Base-by-base conservation (phyloP, 1,284 basidiomycete species). In the Stereum hirsutum region DNA sequence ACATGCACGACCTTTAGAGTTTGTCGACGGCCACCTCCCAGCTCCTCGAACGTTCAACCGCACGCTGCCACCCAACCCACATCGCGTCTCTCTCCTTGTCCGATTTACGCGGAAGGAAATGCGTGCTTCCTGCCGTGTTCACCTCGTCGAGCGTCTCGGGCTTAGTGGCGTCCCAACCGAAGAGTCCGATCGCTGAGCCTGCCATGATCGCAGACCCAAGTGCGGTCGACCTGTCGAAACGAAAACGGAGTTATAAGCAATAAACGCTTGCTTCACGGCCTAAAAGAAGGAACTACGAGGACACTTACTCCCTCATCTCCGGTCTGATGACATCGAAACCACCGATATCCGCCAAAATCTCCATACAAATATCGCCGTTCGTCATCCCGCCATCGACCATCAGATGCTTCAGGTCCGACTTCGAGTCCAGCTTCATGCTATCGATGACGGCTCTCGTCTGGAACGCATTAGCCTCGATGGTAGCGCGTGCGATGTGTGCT, bases 151-250 rank as follows among this genome's bases (percentile, higher is more conserved):
- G 71, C 20, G 93, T 93, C 60, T 90, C 81, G 0, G 94, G 93
- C 43, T 80, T 76, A 48, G 67, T 72, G 44, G 98, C 64, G 61
- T 98, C 83, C 96, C 95, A 99, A n/a, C 93, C 95, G 55, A 89
- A 95, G 23, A 98, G 69, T 5, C 76, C 71, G 26, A 98, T 74
- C 1, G 95, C 93, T 32, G 88, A 78, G 12, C 89, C 96, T 12
- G 96, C 95, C n/a, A 97, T 77, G 32, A 99, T 68, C 15, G 96
- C 96, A 7, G 92, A 91, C n/a, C 95, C 95, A 31, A 99, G 71
- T 5, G 96, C 95, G 5, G 95, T 99, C 7, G 90, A 93, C 61
- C 87, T 89, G 34, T 40, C n/a, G n/a, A 28, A 37, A 37, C 23
- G 50, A 41, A 43, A 20, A 28, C 31, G 19, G 10, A 15, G n/a